Evolutionary conservation across 2,329 filamentous ascomycete species (phyloP).

Genomic region (Macrophomina phaseolina): DNA sequence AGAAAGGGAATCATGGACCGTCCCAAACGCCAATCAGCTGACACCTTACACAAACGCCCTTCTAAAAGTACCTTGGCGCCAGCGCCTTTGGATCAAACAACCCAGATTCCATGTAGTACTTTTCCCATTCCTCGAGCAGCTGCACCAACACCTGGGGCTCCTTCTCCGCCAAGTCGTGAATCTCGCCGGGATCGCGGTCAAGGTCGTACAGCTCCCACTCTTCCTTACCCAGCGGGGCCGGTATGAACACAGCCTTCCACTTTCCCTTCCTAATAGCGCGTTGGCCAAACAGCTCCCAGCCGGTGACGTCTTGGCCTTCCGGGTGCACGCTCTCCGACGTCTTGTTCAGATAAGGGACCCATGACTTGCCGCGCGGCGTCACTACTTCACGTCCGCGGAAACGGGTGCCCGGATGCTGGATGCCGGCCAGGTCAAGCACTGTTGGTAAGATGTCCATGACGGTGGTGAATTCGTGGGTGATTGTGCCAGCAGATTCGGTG

Average conservation of each 20-base stretch:
- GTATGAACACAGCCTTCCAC: slow-evolving; percentile 30
- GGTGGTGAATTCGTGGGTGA: slow-evolving; percentile 25
- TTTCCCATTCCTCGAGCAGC: slow-evolving; percentile 29
- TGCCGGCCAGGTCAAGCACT: slow-evolving; percentile 19
- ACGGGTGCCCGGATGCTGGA: slow-evolving; percentile 7
- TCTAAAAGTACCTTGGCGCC: background rate
- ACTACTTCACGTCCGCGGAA: slow-evolving; percentile 22
- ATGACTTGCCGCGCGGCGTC: slow-evolving; percentile 18
- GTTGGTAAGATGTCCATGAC: slow-evolving; percentile 28
- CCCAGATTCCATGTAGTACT: slow-evolving; percentile 29
- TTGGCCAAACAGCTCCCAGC: slow-evolving; percentile 30
- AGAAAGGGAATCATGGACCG: no score
- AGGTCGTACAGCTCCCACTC: slow-evolving; percentile 31
- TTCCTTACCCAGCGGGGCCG: slow-evolving; percentile 27
- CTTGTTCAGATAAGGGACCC: slow-evolving; percentile 1
- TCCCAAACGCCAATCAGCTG: no score
- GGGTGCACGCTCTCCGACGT: background rate
- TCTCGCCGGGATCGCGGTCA: slow-evolving; percentile 28
- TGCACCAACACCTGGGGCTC: slow-evolving; percentile 25
- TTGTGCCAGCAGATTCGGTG: no score
- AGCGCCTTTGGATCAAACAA: slow-evolving; percentile 29
- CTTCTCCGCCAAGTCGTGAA: slow-evolving; percentile 25
- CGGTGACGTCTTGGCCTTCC: slow-evolving; percentile 14
- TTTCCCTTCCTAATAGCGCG: slow-evolving; percentile 28
- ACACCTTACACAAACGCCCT: background rate